Base-by-base conservation (phyloP, 805 yeast genomes). In the Wickerhamiella brachini region DNA sequence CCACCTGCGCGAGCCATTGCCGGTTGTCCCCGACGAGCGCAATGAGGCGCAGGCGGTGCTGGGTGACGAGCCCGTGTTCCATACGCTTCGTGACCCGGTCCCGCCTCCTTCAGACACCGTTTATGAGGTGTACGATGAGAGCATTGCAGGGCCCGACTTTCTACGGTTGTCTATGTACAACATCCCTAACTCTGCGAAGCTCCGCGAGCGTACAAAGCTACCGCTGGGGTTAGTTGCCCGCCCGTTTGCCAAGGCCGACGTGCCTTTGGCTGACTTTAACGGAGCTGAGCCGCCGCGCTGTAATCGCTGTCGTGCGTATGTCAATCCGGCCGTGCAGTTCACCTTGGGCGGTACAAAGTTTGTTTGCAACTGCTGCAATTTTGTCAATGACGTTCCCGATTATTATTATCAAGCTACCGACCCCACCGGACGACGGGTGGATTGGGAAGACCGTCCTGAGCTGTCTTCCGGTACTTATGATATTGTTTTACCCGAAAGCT, bases 71-170 rank as follows among this genome's bases (percentile, higher is more conserved):
- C 68, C 56, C 45, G 64, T 77, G 1, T 89, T 85, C 65, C 73
- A 75, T 47, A 83, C 96, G 1, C 80, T 85, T 59, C 79, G 81
- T 62, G 79, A 86, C 61, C 81, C 86, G 1, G 74, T 78, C 10
- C 95, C 97, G 5, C 97, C 97, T 3, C 71, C 79, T 13, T 81
- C 95, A 0, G 85, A 90, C 0, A 77, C 86, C 1, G 81, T 78
- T 55, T 85, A 72, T 61, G 71, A 70, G 45, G 77, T 83, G 1
- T 70, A 77, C 26, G 97, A 93, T 64, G 95, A 89, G 64, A 95
- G 95, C 5, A 78, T 81, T 8, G 79, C 95, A 2, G 79, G 85
- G 22, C 93, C 97, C 3, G 78, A 85, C 53, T 80, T 80, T 64
- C 77, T 85, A 62, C 74, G 95, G 53, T 69, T 85, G 55, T 72